Evolutionary conservation across 345 rosid genomes (phyloP).

Genomic region (Isatis tinctoria): DNA sequence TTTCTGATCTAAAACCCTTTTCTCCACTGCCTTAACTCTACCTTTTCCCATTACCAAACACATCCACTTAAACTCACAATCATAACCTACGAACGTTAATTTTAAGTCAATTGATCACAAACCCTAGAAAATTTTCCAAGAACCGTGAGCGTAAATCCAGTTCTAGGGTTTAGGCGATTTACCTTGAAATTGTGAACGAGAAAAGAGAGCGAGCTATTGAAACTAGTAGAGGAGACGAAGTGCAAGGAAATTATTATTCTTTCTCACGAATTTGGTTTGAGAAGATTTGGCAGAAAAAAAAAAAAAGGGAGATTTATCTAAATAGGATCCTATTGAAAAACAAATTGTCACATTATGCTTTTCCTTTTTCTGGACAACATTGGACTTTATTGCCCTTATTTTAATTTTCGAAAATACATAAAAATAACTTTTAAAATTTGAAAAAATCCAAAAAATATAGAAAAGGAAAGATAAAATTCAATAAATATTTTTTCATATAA

Average conservation of each 20-base stretch:
- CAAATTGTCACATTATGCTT: no score
- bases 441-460: no score
- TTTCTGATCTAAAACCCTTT: conserved; percentile 57
- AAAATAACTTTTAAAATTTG: no score
- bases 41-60: conserved; percentile 79
- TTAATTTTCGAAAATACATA: no score
- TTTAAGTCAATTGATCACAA: background rate
- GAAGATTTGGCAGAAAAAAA: background rate
- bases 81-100: conserved; percentile 30
- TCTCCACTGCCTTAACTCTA: conserved; percentile 78
- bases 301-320: no score
- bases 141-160: background rate
- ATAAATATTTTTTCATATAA: no score
- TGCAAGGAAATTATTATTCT: conserved; percentile 1
- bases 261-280: background rate
- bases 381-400: no score
- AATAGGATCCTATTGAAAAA: no score
- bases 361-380: no score
- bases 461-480: no score
- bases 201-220: conserved; percentile 12
- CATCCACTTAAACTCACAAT: conserved; percentile 24
- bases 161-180: conserved; percentile 51
- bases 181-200: conserved; percentile 31
- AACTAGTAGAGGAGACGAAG: conserved; percentile 19
- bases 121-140: background rate